Conservation (phyloP, 164 flowering plant species). For the Macadamia tetraphylla region DNA sequence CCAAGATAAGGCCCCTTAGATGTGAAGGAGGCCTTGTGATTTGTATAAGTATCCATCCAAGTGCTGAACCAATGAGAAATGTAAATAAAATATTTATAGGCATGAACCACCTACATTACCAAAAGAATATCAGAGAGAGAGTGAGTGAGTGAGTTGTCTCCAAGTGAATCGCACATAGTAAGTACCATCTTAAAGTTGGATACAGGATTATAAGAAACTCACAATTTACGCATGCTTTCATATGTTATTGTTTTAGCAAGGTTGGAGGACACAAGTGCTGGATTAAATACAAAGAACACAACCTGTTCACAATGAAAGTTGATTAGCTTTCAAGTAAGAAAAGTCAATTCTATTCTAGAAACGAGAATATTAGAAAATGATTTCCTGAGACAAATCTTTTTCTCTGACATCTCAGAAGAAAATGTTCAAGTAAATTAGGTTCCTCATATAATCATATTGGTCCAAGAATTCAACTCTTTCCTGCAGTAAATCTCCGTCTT, state of each 20-base stretch:
- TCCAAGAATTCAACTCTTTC: too few species aligned
- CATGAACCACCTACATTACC: conserved; percentile 82
- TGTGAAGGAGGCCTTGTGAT: conserved; percentile 55
- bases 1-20: conserved; percentile 65
- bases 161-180: neutral
- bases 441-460: too few species aligned
- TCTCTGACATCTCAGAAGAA: neutral
- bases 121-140: neutral
- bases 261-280: conserved; percentile 53
- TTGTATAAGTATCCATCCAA: conserved; percentile 61
- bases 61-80: conserved; percentile 54
- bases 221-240: conserved; percentile 49
- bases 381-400: neutral
- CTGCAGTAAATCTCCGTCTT: too few species aligned
- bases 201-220: conserved; percentile 22
- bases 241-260: conserved; percentile 55
- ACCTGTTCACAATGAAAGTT: conserved; percentile 36
- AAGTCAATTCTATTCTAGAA: neutral
- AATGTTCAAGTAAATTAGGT: too few species aligned
- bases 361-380: neutral
- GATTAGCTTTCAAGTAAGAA: conserved; percentile 1
- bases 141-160: neutral
- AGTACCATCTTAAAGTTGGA: neutral
- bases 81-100: conserved; percentile 71
- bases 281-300: conserved; percentile 64